phyloP scores from a whole-genome alignment of 2,329 filamentous ascomycete species.

The Monilinia vaccinii-corymbosi region DNA sequence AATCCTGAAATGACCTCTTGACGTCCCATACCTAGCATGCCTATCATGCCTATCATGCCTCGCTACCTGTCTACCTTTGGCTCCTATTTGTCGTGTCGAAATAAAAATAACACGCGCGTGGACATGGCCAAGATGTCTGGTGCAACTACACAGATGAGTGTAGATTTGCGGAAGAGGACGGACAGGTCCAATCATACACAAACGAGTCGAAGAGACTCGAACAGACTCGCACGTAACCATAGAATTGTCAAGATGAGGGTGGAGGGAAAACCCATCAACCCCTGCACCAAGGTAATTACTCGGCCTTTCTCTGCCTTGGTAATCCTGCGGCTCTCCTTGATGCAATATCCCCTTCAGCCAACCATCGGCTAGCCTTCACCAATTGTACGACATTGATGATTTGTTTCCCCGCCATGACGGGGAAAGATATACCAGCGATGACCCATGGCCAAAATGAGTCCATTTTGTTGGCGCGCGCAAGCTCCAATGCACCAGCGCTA shows the following conservation, averaged over 20 bases:
- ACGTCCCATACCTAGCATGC: too few species aligned
- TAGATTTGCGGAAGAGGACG: constrained; percentile 1
- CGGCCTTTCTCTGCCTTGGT: constrained; percentile 37
- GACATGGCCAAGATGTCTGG: constrained; percentile 9
- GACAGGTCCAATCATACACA: background rate
- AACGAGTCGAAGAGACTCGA: constrained; percentile 10
- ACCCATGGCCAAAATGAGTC: constrained; percentile 70
- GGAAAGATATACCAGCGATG: constrained; percentile 68
- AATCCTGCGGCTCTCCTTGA: constrained; percentile 48
- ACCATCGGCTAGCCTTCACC: constrained; percentile 82
- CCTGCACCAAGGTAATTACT: constrained; percentile 10
- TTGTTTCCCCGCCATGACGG: constrained; percentile 87
- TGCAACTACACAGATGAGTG: constrained; percentile 7
- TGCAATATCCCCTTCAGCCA: constrained; percentile 81
- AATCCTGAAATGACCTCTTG: background rate
- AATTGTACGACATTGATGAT: constrained; percentile 90
- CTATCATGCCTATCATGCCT: background rate
- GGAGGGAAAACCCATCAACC: background rate
- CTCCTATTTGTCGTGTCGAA: constrained; percentile 2
- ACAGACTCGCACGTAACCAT: background rate
- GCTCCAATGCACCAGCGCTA: constrained; percentile 84
- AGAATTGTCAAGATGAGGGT: background rate
- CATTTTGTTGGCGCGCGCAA: constrained; percentile 91
- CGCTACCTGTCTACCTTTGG: constrained; percentile 3
- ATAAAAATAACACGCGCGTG: constrained; percentile 1